Evolutionary conservation across 2,329 filamentous ascomycete species (phyloP), one percentile per base, ranked within the genome.

Genomic region (Dactylella cylindrospora): DNA sequence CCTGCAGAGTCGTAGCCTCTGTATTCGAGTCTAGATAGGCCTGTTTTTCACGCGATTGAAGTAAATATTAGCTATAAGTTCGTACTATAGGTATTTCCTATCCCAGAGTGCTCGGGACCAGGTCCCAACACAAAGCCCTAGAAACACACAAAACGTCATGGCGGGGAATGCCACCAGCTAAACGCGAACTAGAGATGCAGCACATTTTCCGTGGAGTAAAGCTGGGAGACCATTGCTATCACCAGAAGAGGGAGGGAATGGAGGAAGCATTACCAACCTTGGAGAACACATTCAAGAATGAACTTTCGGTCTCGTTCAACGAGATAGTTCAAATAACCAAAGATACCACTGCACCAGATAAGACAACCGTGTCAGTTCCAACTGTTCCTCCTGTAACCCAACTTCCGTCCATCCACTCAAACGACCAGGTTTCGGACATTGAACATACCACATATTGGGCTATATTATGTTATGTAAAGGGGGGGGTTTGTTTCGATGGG

Each of bases 291-390:
- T 74, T 96, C 85, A 73, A 97, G 81, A 75, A 97, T 95, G 78
- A 86, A 94, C 77, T 88, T 90, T 75, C 93, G 84, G 79, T 97
- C 91, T 83, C 95, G 96, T 82, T 97, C 93, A 74, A 97, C 90
- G 74, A 97, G 80, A 78, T 97, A 97, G 80, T 97, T 97, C 79
- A 97, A 88, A 81, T 97, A 97, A 71, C 91, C 91, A 79, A 97
- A 94, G 77, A 93, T 94, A 76, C 88, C 88, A 84, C 88, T 91
- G 22, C 26, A 32, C 10, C 33, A 39, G 12, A 50, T 50, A 25
- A 39, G 46, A 25, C 35, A 39, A 36, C 20, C 38, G 10, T 12
- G 31, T 29, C 25, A 35, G 17, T 33, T 35, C 28, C 28, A 23
- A 20, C 26, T 26, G 45, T 19, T 20, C 23, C 39, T 40, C 23